Conservation (phyloP, 2,329 filamentous ascomycete genomes). For the Trichoderma sp. region DNA sequence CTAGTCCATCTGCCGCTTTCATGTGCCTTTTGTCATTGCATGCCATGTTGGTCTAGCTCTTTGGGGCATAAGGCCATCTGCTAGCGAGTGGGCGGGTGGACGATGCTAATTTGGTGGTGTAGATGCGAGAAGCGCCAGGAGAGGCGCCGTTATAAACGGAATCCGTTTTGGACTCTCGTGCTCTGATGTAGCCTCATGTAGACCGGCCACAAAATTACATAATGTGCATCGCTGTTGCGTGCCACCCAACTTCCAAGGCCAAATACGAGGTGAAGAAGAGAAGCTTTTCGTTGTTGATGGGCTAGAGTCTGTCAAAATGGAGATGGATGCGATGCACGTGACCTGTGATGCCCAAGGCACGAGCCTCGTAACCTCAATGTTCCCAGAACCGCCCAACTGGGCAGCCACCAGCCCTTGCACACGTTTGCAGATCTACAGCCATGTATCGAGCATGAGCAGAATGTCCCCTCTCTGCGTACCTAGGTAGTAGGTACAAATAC, state of each 20-base stretch:
- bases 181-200: background rate
- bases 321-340: background rate
- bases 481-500: too few species aligned
- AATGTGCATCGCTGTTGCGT: background rate
- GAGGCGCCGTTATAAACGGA: constrained; percentile 1
- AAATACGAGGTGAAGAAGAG: background rate
- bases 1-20: constrained; percentile 4
- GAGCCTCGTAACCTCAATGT: background rate
- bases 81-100: background rate
- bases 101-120: background rate
- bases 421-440: background rate
- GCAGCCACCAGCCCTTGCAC: background rate
- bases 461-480: background rate
- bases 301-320: background rate
- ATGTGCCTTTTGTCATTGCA: background rate
- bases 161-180: too few species aligned
- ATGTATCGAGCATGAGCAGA: background rate
- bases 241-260: background rate
- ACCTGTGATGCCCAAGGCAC: background rate
- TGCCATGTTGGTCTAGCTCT: background rate
- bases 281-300: background rate
- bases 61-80: background rate
- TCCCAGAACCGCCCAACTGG: background rate
- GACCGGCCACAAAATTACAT: background rate
- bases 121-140: background rate